phyloP scores from a whole-genome alignment of 1,284 basidiomycete species.

The Bjerkandera adusta region DNA sequence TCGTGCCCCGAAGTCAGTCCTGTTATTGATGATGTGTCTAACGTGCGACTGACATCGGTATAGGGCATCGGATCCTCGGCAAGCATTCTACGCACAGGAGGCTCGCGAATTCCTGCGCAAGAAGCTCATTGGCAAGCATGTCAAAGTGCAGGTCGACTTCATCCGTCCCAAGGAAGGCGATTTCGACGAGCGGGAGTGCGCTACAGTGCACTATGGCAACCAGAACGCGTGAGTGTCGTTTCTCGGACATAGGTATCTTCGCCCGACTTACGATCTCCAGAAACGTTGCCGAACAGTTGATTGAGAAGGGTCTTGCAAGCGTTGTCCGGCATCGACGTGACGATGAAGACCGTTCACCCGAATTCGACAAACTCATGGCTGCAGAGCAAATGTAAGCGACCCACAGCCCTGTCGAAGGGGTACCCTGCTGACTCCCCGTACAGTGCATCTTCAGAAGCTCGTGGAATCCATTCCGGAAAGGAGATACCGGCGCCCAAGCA shows the following conservation, averaged over 20 bases:
- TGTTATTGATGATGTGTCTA: slow-evolving; percentile 7
- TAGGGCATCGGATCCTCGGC: slow-evolving; percentile 83
- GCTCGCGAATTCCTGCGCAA: slow-evolving; percentile 91
- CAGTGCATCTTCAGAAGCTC: slow-evolving; percentile 77
- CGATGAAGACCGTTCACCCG: slow-evolving; percentile 92
- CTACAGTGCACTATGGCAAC: slow-evolving; percentile 82
- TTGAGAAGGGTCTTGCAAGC: slow-evolving; percentile 90
- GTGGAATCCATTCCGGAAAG: slow-evolving; percentile 93
- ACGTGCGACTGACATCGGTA: slow-evolving; percentile 12
- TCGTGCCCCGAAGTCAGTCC: slow-evolving; percentile 74
- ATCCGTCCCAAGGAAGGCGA: slow-evolving; percentile 91
- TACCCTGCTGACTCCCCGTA: not conserved
- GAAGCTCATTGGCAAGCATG: slow-evolving; percentile 87
- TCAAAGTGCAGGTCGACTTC: slow-evolving; percentile 85
- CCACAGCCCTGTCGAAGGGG: not conserved
- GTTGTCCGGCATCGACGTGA: slow-evolving; percentile 91
- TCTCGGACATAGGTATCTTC: slow-evolving; percentile 4
- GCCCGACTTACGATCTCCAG: slow-evolving; percentile 37
- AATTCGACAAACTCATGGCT: slow-evolving; percentile 93
- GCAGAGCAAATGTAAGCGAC: slow-evolving; percentile 83
- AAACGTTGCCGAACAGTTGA: slow-evolving; percentile 89
- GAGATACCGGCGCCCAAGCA: slow-evolving; percentile 74
- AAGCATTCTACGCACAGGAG: slow-evolving; percentile 88
- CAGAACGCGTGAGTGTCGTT: slow-evolving; percentile 58
- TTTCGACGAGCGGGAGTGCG: slow-evolving; percentile 90